A percentile compares a stretch with the other conserved stretches of the same genome.
Evolutionary conservation across 495 filamentous ascomycete genomes (phyloP).

Genomic region (Chaetomium tenue): DNA sequence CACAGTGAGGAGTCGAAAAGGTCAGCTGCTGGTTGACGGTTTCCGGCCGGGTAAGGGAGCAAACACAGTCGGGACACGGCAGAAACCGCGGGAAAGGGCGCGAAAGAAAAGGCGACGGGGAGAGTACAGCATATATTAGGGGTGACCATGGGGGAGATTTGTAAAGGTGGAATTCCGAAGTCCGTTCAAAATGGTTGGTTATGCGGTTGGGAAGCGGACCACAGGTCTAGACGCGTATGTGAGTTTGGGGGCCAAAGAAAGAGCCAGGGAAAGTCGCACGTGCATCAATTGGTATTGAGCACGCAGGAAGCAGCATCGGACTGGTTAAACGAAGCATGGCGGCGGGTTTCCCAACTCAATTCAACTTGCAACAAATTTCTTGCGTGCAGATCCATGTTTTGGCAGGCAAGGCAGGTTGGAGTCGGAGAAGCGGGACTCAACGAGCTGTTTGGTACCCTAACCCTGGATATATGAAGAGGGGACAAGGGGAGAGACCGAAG

Average conservation of each 20-base stretch:
- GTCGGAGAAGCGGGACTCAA: no score
- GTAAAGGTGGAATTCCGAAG: neutral
- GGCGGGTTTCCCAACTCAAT: no score
- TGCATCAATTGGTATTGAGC: neutral
- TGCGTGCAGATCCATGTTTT: no score
- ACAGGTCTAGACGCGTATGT: neutral
- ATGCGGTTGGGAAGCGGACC: neutral
- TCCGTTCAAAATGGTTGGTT: neutral
- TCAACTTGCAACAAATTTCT: no score
- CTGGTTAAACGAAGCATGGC: neutral
- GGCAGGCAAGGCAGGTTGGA: no score
- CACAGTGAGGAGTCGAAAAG: neutral
- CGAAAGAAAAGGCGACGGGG: neutral
- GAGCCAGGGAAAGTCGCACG: no score
- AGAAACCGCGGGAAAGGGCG: no score
- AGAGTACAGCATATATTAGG: neutral
- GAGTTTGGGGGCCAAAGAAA: neutral
- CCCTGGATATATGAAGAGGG: no score
- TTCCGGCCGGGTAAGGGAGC: neutral
- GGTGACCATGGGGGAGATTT: neutral
- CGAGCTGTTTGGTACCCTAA: no score
- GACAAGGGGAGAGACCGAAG: no score
- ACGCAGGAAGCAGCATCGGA: neutral
- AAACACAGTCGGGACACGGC: neutral
- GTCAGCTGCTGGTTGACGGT: conserved; percentile 10